Evolutionary conservation across 805 yeast species (phyloP).

Genomic region (Candida schatavii): DNA sequence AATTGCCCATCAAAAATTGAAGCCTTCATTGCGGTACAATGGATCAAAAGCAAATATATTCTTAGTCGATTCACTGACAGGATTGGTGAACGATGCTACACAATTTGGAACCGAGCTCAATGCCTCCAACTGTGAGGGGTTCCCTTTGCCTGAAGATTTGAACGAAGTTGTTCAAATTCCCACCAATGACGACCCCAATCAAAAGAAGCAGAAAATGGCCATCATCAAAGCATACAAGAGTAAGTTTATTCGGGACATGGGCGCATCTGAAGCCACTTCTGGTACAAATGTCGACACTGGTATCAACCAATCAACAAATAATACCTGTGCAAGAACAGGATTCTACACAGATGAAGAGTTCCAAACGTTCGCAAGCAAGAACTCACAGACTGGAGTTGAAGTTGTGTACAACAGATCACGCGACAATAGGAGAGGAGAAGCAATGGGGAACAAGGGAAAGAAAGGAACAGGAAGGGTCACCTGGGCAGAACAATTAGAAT

Average conservation of each 20-base stretch:
- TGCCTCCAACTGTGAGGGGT: conserved; percentile 58
- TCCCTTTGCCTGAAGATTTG: conserved; percentile 56
- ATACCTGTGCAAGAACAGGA: conserved; percentile 15
- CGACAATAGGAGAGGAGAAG: conserved; percentile 3
- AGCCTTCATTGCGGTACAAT: conserved; percentile 28
- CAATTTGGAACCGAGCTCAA: conserved; percentile 68
- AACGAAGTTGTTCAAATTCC: conserved; percentile 63
- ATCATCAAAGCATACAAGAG: conserved; percentile 35
- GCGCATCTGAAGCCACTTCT: not conserved
- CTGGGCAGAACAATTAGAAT: conserved; percentile 35
- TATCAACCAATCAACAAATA: not conserved
- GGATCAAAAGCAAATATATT: conserved; percentile 32
- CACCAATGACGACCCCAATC: conserved; percentile 29
- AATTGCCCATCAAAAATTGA: conserved; percentile 19
- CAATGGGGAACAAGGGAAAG: conserved; percentile 7
- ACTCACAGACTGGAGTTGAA: conserved; percentile 18
- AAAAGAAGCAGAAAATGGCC: conserved; percentile 32
- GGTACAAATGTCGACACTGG: not conserved
- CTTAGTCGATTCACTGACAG: conserved; percentile 62
- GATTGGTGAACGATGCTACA: conserved; percentile 60
- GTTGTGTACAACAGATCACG: conserved; percentile 14
- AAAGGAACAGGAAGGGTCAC: conserved; percentile 16
- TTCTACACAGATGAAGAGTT: conserved; percentile 31
- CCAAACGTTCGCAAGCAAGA: conserved; percentile 12
- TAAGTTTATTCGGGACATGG: conserved; percentile 6